A percentile compares a stretch with the other conserved stretches of the same genome.
These are phyloP conservation scores for Neophaeococcomyces mojaviensis DNA, from an alignment of 2,329 filamentous ascomycete species.

Conservation along the genomic window DNA sequence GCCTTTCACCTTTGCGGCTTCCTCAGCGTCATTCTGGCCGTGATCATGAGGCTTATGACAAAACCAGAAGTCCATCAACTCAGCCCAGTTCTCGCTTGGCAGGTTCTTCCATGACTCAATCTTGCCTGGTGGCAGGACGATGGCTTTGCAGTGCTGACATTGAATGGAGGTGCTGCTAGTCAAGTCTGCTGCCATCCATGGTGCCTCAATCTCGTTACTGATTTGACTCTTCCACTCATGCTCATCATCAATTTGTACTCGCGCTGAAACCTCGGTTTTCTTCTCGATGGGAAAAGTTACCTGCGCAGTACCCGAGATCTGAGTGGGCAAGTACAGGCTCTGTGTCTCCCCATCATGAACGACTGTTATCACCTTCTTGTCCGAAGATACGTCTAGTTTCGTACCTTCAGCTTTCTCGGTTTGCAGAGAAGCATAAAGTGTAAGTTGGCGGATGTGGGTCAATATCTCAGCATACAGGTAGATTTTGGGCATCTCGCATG, in stretches of 20 bases:
- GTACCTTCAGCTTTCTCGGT: conserved; percentile 38
- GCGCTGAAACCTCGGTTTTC: conserved; percentile 45
- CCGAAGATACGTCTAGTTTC: conserved; percentile 36
- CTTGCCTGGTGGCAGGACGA: conserved; percentile 24
- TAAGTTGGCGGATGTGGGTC: conserved; percentile 53
- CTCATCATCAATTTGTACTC: conserved; percentile 44
- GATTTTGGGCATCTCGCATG: conserved; percentile 15
- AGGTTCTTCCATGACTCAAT: conserved; percentile 75
- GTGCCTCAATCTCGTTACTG: conserved; percentile 16
- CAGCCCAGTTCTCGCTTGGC: conserved; percentile 94
- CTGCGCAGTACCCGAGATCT: conserved; percentile 37
- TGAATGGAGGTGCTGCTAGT: conserved; percentile 34
- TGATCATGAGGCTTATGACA: conserved; percentile 75
- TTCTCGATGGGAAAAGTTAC: conserved; percentile 41
- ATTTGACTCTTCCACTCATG: conserved; percentile 13
- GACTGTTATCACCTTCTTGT: conserved; percentile 38
- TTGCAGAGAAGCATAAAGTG: conserved; percentile 47
- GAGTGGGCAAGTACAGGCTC: conserved; percentile 40
- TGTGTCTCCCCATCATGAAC: conserved; percentile 39
- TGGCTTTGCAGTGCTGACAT: conserved; percentile 32
- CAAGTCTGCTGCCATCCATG: conserved; percentile 27
- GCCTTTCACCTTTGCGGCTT: conserved; percentile 54
- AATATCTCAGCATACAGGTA: conserved; percentile 54
- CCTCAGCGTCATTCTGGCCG: conserved; percentile 36
- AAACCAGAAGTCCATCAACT: conserved; percentile 99